Base-by-base conservation (phyloP, 2,329 filamentous ascomycete genomes). In the Aspergillaceae sp. region DNA sequence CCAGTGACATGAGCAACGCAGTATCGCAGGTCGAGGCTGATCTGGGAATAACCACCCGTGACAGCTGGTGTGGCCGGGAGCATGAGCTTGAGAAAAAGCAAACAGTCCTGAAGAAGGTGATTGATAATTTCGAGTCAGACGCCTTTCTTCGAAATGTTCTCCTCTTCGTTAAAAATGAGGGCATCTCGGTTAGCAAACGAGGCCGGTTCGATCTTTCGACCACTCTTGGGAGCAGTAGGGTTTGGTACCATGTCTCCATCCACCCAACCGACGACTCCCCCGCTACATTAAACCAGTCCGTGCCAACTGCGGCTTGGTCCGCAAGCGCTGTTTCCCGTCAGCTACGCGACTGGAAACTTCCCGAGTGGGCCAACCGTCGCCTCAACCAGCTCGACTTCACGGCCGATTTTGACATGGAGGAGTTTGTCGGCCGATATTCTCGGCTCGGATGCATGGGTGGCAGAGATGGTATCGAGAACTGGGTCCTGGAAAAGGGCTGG, bases 281-380 rank as follows among this genome's bases (percentile, higher is more conserved):
- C 0, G 80, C 83, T 5, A 83, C 77, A 48, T 71, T 96, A 26
- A 78, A 80, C 19, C 72, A 87, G 26, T 78, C 83, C 0, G 80
- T 86, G 0, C 76, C 83, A 33, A 86, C 81, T n/a, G 86, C 87
- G 1, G 81, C 86, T 1, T 98, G 92, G 92, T 95, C 91, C 42
- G 92, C 92, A 1, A 89, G 88, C 27, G 83, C 86, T 2, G 86
- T 98, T 0, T 98, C 92, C 2, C 84, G 89, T 48, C 92, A 98
- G 66, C 78, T 98, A 11, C 86, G 92, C 11, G 80, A 89, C 2
- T 98, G 92, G 91, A 81, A 92, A 58, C 74, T 98, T 10, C 86
- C 92, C 0, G 92, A 98, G 65, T 98, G 92, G 92, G 87, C 90
- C 1, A 98, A 97, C 62, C 83, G 91, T 46, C 81, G 92, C 42